These are phyloP conservation scores for Penicillium sp. DNA, from an alignment of 2,329 filamentous ascomycete species.

Conservation along the genomic window DNA sequence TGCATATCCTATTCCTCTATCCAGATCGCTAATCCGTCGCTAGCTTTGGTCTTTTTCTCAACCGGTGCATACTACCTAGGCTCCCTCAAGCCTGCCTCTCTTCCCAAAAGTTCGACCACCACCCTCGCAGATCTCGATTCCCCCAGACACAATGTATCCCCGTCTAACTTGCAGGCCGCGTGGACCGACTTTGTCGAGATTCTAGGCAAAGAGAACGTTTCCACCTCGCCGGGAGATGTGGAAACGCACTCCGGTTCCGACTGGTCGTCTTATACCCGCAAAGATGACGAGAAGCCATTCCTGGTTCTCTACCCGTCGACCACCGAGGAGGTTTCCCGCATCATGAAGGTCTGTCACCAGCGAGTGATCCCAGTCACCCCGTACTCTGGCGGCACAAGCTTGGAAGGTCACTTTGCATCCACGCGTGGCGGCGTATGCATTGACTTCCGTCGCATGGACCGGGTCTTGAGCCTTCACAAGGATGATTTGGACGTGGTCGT, in stretches of 20 bases:
- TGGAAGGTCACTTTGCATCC: slow-evolving; percentile 85
- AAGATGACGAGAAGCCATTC: slow-evolving; percentile 46
- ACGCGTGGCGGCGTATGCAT: slow-evolving; percentile 81
- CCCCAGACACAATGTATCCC: slow-evolving; percentile 56
- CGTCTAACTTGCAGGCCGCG: slow-evolving; percentile 60
- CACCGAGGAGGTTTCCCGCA: slow-evolving; percentile 78
- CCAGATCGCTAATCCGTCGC: slow-evolving; percentile 4
- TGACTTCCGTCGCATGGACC: slow-evolving; percentile 83
- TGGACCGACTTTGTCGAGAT: slow-evolving; percentile 63
- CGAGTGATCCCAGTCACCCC: slow-evolving; percentile 80
- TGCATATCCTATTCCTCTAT: not conserved
- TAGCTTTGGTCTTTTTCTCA: slow-evolving; percentile 53
- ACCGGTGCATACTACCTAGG: slow-evolving; percentile 57
- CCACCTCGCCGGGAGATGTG: slow-evolving; percentile 54
- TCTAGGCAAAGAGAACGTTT: slow-evolving; percentile 62
- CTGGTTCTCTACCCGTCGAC: slow-evolving; percentile 71
- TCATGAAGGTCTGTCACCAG: slow-evolving; percentile 85
- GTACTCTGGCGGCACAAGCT: slow-evolving; percentile 82
- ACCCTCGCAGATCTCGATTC: slow-evolving; percentile 49
- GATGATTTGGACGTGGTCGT: slow-evolving; percentile 74
- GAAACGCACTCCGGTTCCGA: slow-evolving; percentile 60
- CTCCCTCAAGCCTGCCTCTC: slow-evolving; percentile 46
- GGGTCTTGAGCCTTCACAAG: slow-evolving; percentile 73
- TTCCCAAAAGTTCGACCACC: slow-evolving; percentile 55
- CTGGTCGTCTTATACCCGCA: slow-evolving; percentile 56